phyloP scores from a whole-genome alignment of 2,329 filamentous ascomycete species.

The Beauveria sp. region DNA sequence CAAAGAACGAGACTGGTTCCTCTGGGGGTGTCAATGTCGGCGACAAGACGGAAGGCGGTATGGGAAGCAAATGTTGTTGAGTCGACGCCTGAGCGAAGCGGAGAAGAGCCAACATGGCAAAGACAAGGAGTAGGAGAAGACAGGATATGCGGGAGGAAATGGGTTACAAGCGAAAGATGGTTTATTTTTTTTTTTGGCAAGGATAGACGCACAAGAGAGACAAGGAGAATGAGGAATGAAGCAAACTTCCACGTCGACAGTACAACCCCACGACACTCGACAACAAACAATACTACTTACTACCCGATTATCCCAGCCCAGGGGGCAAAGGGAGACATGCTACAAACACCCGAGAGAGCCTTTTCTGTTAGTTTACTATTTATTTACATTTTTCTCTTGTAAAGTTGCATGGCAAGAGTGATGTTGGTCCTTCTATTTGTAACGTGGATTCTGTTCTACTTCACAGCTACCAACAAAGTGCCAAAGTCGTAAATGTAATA shows the following conservation, averaged over 20 bases:
- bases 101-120: neutral
- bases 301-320: neutral
- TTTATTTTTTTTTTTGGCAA: slow-evolving; percentile 8
- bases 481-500: neutral
- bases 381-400: neutral
- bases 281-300: slow-evolving; percentile 5
- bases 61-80: slow-evolving; percentile 73
- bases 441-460: neutral
- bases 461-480: neutral
- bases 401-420: neutral
- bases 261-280: neutral
- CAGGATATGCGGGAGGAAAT: neutral
- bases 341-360: slow-evolving; percentile 7
- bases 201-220: neutral
- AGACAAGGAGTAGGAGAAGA: neutral
- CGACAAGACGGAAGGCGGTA: slow-evolving; percentile 47
- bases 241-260: neutral
- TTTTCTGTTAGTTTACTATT: slow-evolving; percentile 10
- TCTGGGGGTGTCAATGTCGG: slow-evolving; percentile 61
- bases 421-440: neutral
- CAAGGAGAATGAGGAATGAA: slow-evolving; percentile 6
- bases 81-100: neutral
- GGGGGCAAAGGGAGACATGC: neutral
- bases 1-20: slow-evolving; percentile 62
- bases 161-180: slow-evolving; percentile 9